Evolutionary conservation across 257 asterid genomes (phyloP).

Genomic region (Pogostemon cablin): DNA sequence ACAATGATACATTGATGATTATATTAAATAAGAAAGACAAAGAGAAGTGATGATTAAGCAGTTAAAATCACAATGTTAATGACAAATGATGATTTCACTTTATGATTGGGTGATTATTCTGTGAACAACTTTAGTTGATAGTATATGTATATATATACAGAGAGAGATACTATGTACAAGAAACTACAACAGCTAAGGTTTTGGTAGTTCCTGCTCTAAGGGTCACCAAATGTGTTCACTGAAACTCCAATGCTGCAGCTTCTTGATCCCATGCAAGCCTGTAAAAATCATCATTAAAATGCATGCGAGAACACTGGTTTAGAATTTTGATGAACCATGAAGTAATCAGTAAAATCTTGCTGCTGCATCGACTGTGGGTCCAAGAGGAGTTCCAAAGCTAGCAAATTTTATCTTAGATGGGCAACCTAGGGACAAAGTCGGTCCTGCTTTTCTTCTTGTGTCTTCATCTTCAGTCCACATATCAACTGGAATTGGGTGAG

Average conservation of each 20-base stretch:
- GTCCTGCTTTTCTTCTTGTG: constrained; percentile 38
- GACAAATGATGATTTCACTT: neutral
- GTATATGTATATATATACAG: too few species aligned
- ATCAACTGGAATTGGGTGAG: constrained; percentile 71
- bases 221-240: constrained; percentile 62
- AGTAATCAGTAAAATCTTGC: constrained; percentile 31
- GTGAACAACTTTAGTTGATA: constrained; percentile 20
- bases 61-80: too few species aligned
- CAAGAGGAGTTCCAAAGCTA: constrained; percentile 65
- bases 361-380: constrained; percentile 79
- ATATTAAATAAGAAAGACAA: too few species aligned
- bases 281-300: constrained; percentile 18
- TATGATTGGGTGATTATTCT: constrained; percentile 4
- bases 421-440: constrained; percentile 63
- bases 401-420: constrained; percentile 75
- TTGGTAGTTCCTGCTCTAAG: constrained; percentile 65
- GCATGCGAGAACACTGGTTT: neutral
- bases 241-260: constrained; percentile 77
- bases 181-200: constrained; percentile 83
- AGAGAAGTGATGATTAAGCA: too few species aligned
- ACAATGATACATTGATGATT: too few species aligned
- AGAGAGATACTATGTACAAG: constrained; percentile 48
- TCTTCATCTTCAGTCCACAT: constrained; percentile 62
- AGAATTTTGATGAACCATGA: neutral
- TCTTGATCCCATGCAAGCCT: constrained; percentile 82